phyloP scores from a whole-genome alignment of 164 flowering plant species.

The Annona cherimola region DNA sequence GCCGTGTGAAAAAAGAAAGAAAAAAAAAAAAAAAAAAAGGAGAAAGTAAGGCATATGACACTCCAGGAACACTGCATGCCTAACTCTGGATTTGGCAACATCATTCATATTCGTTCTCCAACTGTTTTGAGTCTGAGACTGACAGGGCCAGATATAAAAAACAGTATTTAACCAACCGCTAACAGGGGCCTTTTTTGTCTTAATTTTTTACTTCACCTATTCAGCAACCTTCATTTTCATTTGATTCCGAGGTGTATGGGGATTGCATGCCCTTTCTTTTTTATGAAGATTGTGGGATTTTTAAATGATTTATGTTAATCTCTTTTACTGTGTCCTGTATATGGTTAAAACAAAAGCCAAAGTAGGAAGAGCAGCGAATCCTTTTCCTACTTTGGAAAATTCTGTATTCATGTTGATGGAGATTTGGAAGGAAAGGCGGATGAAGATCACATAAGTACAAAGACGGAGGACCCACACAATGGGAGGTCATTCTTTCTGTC shows the following conservation, averaged over 20 bases:
- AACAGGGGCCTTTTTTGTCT: too few species aligned
- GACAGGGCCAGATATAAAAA: not conserved
- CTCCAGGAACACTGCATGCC: too few species aligned
- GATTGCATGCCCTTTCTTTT: constrained; percentile 21
- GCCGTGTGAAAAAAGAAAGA: constrained; percentile 46
- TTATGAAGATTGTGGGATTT: constrained; percentile 22
- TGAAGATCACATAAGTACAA: not conserved
- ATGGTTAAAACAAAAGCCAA: constrained; percentile 35
- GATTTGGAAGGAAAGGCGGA: not conserved
- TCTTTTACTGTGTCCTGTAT: constrained; percentile 40
- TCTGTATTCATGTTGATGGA: not conserved
- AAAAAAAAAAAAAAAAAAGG: constrained; percentile 17
- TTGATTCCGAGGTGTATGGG: constrained; percentile 31
- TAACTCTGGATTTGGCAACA: not conserved
- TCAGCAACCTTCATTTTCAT: not conserved
- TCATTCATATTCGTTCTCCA: not conserved
- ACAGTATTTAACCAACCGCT: not conserved
- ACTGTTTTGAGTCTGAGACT: not conserved
- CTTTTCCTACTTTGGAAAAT: not conserved
- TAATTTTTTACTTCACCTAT: too few species aligned
- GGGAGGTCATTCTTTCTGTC: not conserved
- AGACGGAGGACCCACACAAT: not conserved
- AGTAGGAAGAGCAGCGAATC: not conserved
- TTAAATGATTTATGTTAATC: constrained; percentile 10
- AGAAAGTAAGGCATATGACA: not conserved